Percentiles rank a stretch among this genome's conserved stretches.
These are phyloP conservation scores for Helianthus annuus DNA, from an alignment of 129 eudicot species.

Conservation along the genomic window HanXRQr2.0-SUNRISE NC_035448.2:185754017-185754516, in stretches of 20 bases:
- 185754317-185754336: slow-evolving; percentile 63
- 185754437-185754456: neutral
- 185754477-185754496: no score
- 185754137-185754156: slow-evolving; percentile 21
- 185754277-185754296: slow-evolving; percentile 86
- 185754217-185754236: slow-evolving; percentile 73
- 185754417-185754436: neutral
- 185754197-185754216: slow-evolving; percentile 64
- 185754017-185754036: no score
- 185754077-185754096: neutral
- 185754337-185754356: slow-evolving; percentile 73
- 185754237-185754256: slow-evolving; percentile 81
- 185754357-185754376: slow-evolving; percentile 80
- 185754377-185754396: slow-evolving; percentile 79
- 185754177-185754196: slow-evolving; percentile 82
- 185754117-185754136: neutral
- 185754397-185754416: slow-evolving; percentile 34
- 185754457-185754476: no score
- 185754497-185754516: no score
- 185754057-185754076: neutral
- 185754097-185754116: neutral
- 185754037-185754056: no score
- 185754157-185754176: slow-evolving; percentile 71
- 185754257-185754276: slow-evolving; percentile 83
- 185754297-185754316: slow-evolving; percentile 86